Evolutionary conservation across 225 moss, liverwort and hornwort species (phyloP).

Genomic region (Polytrichum formosum): DNA sequence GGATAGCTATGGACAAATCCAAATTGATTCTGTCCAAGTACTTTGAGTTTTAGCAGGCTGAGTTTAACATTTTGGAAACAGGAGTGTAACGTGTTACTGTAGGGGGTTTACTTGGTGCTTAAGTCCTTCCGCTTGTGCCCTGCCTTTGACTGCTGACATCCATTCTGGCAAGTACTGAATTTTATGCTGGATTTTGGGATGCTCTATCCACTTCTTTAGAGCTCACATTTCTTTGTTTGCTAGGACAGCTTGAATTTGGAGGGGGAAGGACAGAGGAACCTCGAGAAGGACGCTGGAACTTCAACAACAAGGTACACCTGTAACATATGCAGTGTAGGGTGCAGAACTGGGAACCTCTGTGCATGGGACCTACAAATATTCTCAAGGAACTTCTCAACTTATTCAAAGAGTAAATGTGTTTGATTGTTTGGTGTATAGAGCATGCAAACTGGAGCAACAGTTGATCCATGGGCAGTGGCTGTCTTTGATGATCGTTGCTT

Average conservation of each 20-base stretch:
- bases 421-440: constrained; percentile 22
- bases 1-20: neutral
- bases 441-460: constrained; percentile 26
- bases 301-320: constrained; percentile 42
- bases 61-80: too few species aligned
- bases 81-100: too few species aligned
- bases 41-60: too few species aligned
- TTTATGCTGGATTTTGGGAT: too few species aligned
- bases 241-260: constrained; percentile 44
- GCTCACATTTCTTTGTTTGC: too few species aligned
- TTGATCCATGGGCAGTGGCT: constrained; percentile 41
- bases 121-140: too few species aligned
- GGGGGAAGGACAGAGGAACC: constrained; percentile 37
- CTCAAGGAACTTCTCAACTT: neutral
- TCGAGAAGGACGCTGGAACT: constrained; percentile 52
- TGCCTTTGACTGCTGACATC: too few species aligned
- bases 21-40: too few species aligned
- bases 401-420: neutral
- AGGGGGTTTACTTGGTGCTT: too few species aligned
- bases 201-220: too few species aligned
- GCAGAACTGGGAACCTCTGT: neutral
- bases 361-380: neutral
- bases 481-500: constrained; percentile 26
- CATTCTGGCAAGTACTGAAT: too few species aligned
- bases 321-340: neutral